Evolutionary conservation across 768 basidiomycete species (phyloP).

Genomic region (Coprinellus micaceus): DNA sequence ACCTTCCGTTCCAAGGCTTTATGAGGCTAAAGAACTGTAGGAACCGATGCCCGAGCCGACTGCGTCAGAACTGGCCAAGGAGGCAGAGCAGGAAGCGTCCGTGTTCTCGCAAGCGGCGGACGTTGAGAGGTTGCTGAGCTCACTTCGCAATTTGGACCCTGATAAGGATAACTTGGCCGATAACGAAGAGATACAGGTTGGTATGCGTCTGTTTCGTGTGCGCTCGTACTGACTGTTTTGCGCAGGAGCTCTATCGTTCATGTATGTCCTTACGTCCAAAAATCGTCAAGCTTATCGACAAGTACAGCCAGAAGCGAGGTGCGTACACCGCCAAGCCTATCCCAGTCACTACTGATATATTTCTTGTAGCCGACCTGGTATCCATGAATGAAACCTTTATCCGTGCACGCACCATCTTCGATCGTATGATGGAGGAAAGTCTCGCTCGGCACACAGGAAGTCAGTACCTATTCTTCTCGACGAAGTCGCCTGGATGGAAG

Average conservation of each 20-base stretch:
- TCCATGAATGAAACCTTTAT: constrained; percentile 95
- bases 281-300: constrained; percentile 95
- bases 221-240: background rate
- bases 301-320: constrained; percentile 92
- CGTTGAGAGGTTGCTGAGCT: constrained; percentile 74
- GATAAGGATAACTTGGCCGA: constrained; percentile 82
- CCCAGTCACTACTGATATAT: constrained; percentile 23
- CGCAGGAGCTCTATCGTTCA: constrained; percentile 82
- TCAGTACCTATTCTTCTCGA: constrained; percentile 24
- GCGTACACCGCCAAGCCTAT: constrained; percentile 3
- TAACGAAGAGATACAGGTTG: constrained; percentile 82
- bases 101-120: constrained; percentile 85
- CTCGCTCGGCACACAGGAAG: constrained; percentile 69
- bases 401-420: constrained; percentile 84
- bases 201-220: constrained; percentile 7
- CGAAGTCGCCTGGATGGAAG: constrained; percentile 13
- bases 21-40: too few species aligned
- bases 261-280: constrained; percentile 89
- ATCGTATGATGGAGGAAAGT: constrained; percentile 91
- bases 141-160: constrained; percentile 72
- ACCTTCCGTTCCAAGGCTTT: constrained; percentile 2
- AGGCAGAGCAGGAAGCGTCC: constrained; percentile 82
- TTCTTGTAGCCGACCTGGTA: constrained; percentile 74
- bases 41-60: constrained; percentile 86
- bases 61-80: constrained; percentile 66